Evolutionary conservation across 371 early-diverging fungal species (phyloP), one percentile per base, ranked within the genome.

Genomic region (Haplosporangium sp.): DNA sequence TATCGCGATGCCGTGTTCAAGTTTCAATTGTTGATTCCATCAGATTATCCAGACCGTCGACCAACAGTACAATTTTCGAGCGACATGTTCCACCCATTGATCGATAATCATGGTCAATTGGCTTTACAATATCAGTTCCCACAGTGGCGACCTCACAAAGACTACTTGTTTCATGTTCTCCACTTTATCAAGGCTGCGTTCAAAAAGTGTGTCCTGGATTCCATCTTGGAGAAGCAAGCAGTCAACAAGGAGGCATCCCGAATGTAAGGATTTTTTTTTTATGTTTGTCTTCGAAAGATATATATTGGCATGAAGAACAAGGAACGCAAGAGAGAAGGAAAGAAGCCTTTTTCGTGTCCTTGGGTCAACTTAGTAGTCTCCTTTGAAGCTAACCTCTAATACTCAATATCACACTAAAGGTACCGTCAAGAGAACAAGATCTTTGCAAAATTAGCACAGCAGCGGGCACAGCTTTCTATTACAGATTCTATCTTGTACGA

Each of bases 81-180:
- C 17, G 93, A 94, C 38, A 93, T 98, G 88, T 96, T 95, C 85
- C 99, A 99, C 83, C 99, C 99, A 40, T 88, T 98, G n/a, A 92
- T 99, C 10, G 94, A 95, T 78, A 73, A 76, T 19, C 86, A 86
- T 5, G 81, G 76, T 27, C 76, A 85, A 37, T 88, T 96, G 61
- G 87, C 86, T 6, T 82, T 95, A 5, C 84, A 89, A 59, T 93
- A 93, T 57, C 94, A 92, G 76, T 95, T 96, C 72, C 90, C 94
- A 2, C 85, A 86, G 45, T 96, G 96, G 96, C 84, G 92, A 70
- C 92, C 96, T 19, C 87, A 94, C 71, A 92, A 90, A 73, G 94
- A 96, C 75, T 92, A 90, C 69, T 86, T 96, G 7, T 90, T 91
- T 69, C 95, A 97, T 77, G 87, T 96, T 9, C 88, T 97, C 63